Evolutionary conservation across 768 basidiomycete genomes (phyloP).

Genomic region (Exidia glandulosa): DNA sequence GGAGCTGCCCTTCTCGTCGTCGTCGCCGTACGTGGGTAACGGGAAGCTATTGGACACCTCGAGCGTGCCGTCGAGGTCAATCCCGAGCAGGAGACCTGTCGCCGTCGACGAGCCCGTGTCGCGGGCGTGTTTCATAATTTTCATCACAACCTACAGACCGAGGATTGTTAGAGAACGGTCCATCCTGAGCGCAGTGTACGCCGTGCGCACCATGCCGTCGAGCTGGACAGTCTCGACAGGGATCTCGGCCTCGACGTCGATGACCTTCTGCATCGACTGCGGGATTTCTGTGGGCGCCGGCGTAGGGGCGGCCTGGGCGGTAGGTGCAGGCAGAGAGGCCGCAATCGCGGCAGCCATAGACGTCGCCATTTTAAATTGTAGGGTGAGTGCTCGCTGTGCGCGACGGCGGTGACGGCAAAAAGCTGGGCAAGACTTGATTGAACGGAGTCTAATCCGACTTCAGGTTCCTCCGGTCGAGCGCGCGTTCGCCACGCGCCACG

Average conservation of each 20-base stretch:
- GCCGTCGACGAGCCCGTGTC: slow-evolving; percentile 65
- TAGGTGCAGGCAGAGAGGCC: slow-evolving; percentile 54
- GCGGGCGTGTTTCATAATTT: slow-evolving; percentile 86
- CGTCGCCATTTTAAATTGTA: slow-evolving; percentile 37
- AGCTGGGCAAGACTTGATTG: too few relatives aligned
- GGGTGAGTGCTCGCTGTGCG: background rate
- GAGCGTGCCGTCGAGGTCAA: slow-evolving; percentile 83
- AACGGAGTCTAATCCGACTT: background rate
- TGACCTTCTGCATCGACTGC: slow-evolving; percentile 81
- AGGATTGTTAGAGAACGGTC: slow-evolving; percentile 1
- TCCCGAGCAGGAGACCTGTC: slow-evolving; percentile 77
- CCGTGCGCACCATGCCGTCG: slow-evolving; percentile 65
- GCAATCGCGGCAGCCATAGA: slow-evolving; percentile 93
- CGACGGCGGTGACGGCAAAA: background rate
- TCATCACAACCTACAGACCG: slow-evolving; percentile 63
- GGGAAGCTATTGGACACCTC: slow-evolving; percentile 90
- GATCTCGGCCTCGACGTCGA: slow-evolving; percentile 89
- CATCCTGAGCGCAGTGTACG: background rate
- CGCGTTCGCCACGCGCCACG: too few relatives aligned
- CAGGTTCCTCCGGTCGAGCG: background rate
- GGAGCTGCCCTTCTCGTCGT: slow-evolving; percentile 70
- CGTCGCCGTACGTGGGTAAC: slow-evolving; percentile 57
- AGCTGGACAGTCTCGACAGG: slow-evolving; percentile 69
- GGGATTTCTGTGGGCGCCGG: slow-evolving; percentile 71
- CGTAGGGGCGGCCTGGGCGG: slow-evolving; percentile 46